Conservation (phyloP, 495 filamentous ascomycete genomes). For the Aeminium ludgeri region DNA sequence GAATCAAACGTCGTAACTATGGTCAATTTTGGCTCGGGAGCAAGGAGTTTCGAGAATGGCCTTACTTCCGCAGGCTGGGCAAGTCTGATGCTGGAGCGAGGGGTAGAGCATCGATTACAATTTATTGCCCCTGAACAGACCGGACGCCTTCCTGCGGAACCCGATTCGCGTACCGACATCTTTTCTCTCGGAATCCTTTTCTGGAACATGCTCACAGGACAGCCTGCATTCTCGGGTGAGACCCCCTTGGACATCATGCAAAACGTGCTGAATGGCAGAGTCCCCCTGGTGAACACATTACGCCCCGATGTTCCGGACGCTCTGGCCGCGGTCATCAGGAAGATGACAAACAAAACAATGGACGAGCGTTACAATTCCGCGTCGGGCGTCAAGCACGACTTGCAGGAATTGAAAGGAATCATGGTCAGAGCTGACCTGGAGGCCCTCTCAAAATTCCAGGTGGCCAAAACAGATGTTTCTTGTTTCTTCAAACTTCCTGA, state of each 20-base stretch:
- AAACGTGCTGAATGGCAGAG: conserved; percentile 57
- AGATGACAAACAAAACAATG: conserved; percentile 75
- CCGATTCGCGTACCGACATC: conserved; percentile 77
- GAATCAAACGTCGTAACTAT: conserved; percentile 55
- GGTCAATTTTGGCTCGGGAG: conserved; percentile 67
- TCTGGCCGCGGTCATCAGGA: conserved; percentile 63
- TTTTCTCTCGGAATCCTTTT: conserved; percentile 77
- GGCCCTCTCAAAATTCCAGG: conserved; percentile 48
- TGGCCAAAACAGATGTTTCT: conserved; percentile 62
- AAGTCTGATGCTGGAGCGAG: conserved; percentile 56
- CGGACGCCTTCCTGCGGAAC: conserved; percentile 73
- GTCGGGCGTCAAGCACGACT: conserved; percentile 62
- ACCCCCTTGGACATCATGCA: conserved; percentile 78
- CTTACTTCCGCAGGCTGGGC: conserved; percentile 74
- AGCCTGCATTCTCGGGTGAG: conserved; percentile 56
- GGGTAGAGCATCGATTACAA: conserved; percentile 67
- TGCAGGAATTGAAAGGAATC: conserved; percentile 49
- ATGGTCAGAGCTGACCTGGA: conserved; percentile 57
- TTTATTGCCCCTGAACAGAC: conserved; percentile 88
- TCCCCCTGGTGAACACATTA: conserved; percentile 55
- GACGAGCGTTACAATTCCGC: conserved; percentile 72
- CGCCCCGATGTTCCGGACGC: conserved; percentile 67
- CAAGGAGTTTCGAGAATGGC: conserved; percentile 73
- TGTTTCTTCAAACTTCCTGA: conserved; percentile 73
- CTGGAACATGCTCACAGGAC: conserved; percentile 67